Conservation (phyloP, 768 basidiomycete species). For the Leucocoprinus leucothites region DNA sequence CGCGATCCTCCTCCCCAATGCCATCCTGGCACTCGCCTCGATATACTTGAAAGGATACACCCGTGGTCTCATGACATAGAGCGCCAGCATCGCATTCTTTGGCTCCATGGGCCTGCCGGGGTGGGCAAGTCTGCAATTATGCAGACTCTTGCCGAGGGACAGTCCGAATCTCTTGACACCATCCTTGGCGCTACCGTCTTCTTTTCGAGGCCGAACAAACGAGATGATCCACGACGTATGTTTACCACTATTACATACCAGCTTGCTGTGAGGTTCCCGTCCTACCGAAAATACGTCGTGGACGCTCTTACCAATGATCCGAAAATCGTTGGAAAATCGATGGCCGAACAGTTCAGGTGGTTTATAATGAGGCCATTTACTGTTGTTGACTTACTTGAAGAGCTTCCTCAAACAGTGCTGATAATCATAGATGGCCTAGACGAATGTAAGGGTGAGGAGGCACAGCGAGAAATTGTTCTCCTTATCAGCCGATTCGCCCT, state of each 20-base stretch:
- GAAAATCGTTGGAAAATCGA: conserved; percentile 5
- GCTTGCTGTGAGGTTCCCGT: conserved; percentile 14
- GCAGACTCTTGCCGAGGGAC: too few relatives aligned
- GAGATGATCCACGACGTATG: neutral
- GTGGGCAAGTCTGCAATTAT: too few relatives aligned
- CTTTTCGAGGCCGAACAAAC: too few relatives aligned
- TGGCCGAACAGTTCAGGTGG: conserved; percentile 11
- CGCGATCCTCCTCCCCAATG: neutral
- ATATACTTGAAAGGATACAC: too few relatives aligned
- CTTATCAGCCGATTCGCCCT: conserved; percentile 5
- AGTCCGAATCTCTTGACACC: too few relatives aligned
- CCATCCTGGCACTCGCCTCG: too few relatives aligned
- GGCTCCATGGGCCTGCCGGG: too few relatives aligned
- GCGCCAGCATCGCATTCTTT: too few relatives aligned
- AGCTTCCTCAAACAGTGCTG: neutral
- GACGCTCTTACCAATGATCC: conserved; percentile 7
- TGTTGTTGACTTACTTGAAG: neutral
- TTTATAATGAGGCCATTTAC: conserved; percentile 14
- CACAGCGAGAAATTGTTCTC: conserved; percentile 16
- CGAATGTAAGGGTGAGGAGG: conserved; percentile 18
- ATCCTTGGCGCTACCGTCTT: too few relatives aligned
- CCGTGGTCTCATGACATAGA: too few relatives aligned
- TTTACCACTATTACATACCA: conserved; percentile 22
- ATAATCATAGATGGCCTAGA: conserved; percentile 25
- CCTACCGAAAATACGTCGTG: neutral